These are phyloP conservation scores for Simplicillium sp. DNA, from an alignment of 2,329 filamentous ascomycete species.

Conservation along the genomic window DNA sequence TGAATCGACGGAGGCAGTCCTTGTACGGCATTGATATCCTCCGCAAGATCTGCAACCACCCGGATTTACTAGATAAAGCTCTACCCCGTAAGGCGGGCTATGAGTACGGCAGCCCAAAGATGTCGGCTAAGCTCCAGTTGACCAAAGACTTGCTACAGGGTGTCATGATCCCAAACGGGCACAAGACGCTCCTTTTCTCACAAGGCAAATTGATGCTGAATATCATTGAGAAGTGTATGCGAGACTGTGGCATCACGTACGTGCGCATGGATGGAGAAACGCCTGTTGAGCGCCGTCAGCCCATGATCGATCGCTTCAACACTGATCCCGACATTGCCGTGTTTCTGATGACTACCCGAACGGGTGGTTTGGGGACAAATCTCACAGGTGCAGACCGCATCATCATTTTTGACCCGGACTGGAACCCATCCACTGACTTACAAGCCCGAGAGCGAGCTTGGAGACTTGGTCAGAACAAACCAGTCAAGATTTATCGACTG, in stretches of 20 bases:
- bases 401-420: conserved; percentile 97
- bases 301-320: conserved; percentile 89
- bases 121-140: conserved; percentile 94
- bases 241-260: conserved; percentile 62
- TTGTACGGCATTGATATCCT: conserved; percentile 86
- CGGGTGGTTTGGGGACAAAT: conserved; percentile 88
- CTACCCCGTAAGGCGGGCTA: conserved; percentile 52
- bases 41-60: conserved; percentile 96
- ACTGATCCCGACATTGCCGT: conserved; percentile 68
- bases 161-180: conserved; percentile 81
- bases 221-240: conserved; percentile 78
- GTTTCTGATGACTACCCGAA: conserved; percentile 90
- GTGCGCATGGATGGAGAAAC: conserved; percentile 92
- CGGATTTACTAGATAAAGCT: conserved; percentile 66
- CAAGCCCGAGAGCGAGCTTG: conserved; percentile 93
- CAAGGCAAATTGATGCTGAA: conserved; percentile 94
- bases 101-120: conserved; percentile 65
- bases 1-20: conserved; percentile 65
- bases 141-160: conserved; percentile 72
- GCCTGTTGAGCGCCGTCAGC: conserved; percentile 78
- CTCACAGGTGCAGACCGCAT: conserved; percentile 90
- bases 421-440: conserved; percentile 95
- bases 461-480: conserved; percentile 88
- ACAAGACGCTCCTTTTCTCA: conserved; percentile 88
- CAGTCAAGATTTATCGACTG: conserved; percentile 93